phyloP scores from a whole-genome alignment of 2,329 filamentous ascomycete genomes.

The Neopestalotiopsis sp. region DNA sequence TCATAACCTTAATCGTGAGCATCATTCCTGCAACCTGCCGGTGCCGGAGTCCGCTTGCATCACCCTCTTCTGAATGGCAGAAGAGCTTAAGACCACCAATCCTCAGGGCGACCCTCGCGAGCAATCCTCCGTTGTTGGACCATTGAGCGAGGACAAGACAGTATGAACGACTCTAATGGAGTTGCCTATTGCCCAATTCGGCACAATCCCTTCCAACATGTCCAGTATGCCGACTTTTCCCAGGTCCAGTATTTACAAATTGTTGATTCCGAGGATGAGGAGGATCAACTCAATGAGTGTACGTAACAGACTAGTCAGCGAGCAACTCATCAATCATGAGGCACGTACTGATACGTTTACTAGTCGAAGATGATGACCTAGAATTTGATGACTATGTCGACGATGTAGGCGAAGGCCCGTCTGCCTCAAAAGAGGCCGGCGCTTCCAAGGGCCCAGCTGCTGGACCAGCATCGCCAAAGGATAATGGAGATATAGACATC shows the following conservation, averaged over 20 bases:
- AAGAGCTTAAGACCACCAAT: conserved; percentile 1
- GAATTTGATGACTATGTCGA: background rate
- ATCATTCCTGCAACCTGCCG: conserved; percentile 18
- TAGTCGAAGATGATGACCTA: conserved; percentile 12
- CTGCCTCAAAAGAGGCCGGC: background rate
- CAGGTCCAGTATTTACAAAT: conserved; percentile 20
- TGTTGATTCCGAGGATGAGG: conserved; percentile 20
- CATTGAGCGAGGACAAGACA: conserved; percentile 19
- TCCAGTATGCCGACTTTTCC: conserved; percentile 25
- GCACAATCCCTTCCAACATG: conserved; percentile 21
- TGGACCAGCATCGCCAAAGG: background rate
- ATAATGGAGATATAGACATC: background rate
- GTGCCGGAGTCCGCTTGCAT: conserved; percentile 5
- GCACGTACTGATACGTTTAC: background rate
- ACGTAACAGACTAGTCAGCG: background rate
- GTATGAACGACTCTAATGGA: conserved; percentile 22
- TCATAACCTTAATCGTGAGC: conserved; percentile 9
- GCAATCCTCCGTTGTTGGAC: conserved; percentile 16
- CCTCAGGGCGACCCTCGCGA: conserved; percentile 19
- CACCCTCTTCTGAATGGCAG: conserved; percentile 20
- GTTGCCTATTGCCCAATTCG: conserved; percentile 22
- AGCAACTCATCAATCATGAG: background rate
- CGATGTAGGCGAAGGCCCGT: conserved; percentile 15
- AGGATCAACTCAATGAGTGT: conserved; percentile 20
- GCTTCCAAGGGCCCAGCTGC: background rate